Base-by-base conservation (phyloP, 179 eudicot genomes). In the Carnegiea gigantea region DNA sequence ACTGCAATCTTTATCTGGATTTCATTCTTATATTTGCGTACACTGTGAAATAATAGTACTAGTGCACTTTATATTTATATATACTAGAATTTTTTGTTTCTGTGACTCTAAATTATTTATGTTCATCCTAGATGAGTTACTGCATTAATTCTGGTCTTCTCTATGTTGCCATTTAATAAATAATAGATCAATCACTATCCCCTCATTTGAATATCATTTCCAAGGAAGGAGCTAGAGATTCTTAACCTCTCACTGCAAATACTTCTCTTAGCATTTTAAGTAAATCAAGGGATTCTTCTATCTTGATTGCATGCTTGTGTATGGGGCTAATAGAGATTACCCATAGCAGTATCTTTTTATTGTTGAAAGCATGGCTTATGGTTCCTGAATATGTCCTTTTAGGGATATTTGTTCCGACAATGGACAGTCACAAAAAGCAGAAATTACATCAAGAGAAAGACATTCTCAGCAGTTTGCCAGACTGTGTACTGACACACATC, bases 401-500 rank as follows among this genome's bases (percentile, higher is more conserved):
- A 78, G 86, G 38, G 30, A 73, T 60, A 70, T 2, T 54, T 21
- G 5, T 65, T 46, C 40, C n/a, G 43, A 48, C 33, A 72, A 80
- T 33, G 62, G 64, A 76, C 23, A 38, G 54, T 78, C 51, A 28
- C 75, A 84, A 84, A 30, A 75, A 40, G 46, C 84, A 51, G 44
- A 40, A 83, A 72, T 36, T 84, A n/a, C 11, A 36, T 77, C 79
- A 72, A 73, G 46, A 44, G 78, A 80, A 84, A 54, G 81, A 78
- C 60, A 71, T 67, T 70, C 80, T 89, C 54, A 88, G 92, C 62
- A 77, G 74, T 84, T 79, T 89, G 23, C 92, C 90, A 12, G 86
- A 88, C 62, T 80, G 82, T 33, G 64, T 89, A 67, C 89, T 89
- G 73, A 85, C 79, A 49, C 86, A 83, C 24, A 85, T 89, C 40